Base-by-base conservation (phyloP, 2,329 filamentous ascomycete genomes). In the Ascochyta pisi region DNA sequence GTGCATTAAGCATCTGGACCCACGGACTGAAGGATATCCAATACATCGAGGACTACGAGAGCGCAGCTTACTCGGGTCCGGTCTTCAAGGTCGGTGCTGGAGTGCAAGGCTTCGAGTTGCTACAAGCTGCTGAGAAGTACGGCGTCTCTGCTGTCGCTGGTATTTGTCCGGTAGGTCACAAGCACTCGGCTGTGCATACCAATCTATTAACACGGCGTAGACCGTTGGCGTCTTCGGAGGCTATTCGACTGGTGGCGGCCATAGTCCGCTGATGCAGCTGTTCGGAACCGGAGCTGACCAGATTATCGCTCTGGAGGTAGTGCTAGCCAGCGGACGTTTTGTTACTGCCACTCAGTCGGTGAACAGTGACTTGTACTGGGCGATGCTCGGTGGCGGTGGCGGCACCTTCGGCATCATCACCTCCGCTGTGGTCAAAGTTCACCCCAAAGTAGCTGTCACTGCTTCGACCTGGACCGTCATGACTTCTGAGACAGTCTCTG, bases 181-280 rank as follows among this genome's bases (percentile, higher is more conserved):
- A 4, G 2, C 12, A 4, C n/a, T 13, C 12, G 9, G n/a, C 13
- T 5, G 15, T 22, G 15, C 26, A 16, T 3, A 6, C 4, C 3
- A 6, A 8, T 22, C 6, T 27, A 16, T 46, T 60, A 27, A 60
- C 27, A 9, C 9, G 4, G 7, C n/a, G 4, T 24, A 60, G 29
- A 82, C 78, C 1, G 82, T 86, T 9, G 84, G 84, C n/a, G 72
- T 83, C 60, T 76, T 53, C n/a, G 71, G 71, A 37, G 71, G 77
- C 10, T 79, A 74, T 60, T 65, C 70, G 22, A 63, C 68, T 2
- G 83, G 81, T 2, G 84, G 83, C 24, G 84, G 84, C 0, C 82
- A 86, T 68, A 81, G 78, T 12, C 82, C 83, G 2, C 63, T 86
- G 31, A 80, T 79, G 43, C 76, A 77, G 49, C 66, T 80, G 34